Evolutionary conservation across 768 basidiomycete genomes (phyloP).

Genomic region (Boletellus sp.): DNA sequence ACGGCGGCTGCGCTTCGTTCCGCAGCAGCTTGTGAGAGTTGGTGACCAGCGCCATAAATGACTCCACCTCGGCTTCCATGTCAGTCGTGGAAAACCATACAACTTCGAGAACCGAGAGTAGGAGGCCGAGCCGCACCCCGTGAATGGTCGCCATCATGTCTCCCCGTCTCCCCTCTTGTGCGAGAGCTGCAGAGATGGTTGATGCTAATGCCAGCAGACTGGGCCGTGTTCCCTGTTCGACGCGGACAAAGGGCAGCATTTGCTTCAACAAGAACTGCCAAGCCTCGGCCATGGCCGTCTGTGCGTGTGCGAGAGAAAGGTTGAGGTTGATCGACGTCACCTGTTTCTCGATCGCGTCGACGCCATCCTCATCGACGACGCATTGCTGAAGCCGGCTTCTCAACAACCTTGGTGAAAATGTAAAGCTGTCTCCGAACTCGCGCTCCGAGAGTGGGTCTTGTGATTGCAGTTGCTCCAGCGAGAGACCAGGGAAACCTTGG

Average conservation of each 20-base stretch:
- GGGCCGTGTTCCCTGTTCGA: constrained; percentile 52
- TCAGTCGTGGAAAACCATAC: constrained; percentile 68
- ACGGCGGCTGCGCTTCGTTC: constrained; percentile 72
- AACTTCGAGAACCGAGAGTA: constrained; percentile 76
- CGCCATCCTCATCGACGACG: constrained; percentile 32
- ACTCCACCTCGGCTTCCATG: constrained; percentile 48
- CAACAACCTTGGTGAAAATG: constrained; percentile 62
- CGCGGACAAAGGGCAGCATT: constrained; percentile 59
- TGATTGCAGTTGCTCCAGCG: constrained; percentile 59
- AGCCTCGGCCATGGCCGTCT: constrained; percentile 67
- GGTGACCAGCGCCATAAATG: constrained; percentile 58
- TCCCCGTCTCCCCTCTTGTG: constrained; percentile 66
- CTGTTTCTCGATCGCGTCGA: constrained; percentile 51
- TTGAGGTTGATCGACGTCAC: constrained; percentile 81
- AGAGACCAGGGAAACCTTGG: constrained; percentile 53
- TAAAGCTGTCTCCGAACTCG: constrained; percentile 76
- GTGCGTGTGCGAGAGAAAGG: constrained; percentile 77
- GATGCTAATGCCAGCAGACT: constrained; percentile 56
- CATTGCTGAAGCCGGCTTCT: constrained; percentile 54
- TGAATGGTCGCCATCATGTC: constrained; percentile 86
- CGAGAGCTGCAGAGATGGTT: constrained; percentile 62
- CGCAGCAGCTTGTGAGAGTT: constrained; percentile 63
- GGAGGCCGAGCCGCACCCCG: constrained; percentile 64
- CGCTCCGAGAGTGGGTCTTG: constrained; percentile 64
- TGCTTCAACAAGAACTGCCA: constrained; percentile 74